Evolutionary conservation across 2,329 filamentous ascomycete genomes (phyloP).

Genomic region (Pyrenophora graminea): DNA sequence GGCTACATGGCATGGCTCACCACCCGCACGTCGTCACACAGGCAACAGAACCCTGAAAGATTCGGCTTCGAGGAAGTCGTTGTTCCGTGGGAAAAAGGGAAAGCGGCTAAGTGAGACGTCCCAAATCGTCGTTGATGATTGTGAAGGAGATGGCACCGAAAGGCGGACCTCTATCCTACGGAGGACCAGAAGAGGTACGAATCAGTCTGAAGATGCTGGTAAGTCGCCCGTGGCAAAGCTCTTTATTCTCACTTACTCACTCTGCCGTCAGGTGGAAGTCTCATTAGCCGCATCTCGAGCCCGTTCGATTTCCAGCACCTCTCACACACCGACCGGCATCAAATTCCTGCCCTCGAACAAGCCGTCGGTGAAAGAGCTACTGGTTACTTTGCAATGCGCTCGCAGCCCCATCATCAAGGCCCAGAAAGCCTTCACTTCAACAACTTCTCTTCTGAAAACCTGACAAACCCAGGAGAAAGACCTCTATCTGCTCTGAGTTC

Average conservation of each 20-base stretch:
- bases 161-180: conserved; percentile 42
- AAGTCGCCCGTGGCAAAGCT: conserved; percentile 16
- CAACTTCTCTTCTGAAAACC: conserved; percentile 35
- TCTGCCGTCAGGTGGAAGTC: conserved; percentile 23
- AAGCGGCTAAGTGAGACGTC: conserved; percentile 43
- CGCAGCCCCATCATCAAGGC: conserved; percentile 55
- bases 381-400: conserved; percentile 59
- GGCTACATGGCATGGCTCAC: conserved; percentile 27
- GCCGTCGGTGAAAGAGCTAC: conserved; percentile 46
- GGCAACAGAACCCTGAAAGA: conserved; percentile 25
- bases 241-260: conserved; percentile 8
- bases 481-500: conserved; percentile 23
- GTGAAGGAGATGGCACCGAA: conserved; percentile 29
- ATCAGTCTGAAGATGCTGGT: conserved; percentile 33
- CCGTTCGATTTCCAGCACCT: conserved; percentile 69
- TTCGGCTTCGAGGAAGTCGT: conserved; percentile 29
- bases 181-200: conserved; percentile 31
- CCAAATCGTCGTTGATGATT: conserved; percentile 23
- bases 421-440: conserved; percentile 53
- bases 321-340: conserved; percentile 61
- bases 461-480: conserved; percentile 19
- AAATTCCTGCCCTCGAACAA: conserved; percentile 58
- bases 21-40: conserved; percentile 29
- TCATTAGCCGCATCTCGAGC: conserved; percentile 57
- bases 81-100: conserved; percentile 44